A percentile compares a stretch with the other conserved stretches of the same genome.
Conservation (phyloP, 164 flowering plant species). For the Paratinospora sagittata region DNA sequence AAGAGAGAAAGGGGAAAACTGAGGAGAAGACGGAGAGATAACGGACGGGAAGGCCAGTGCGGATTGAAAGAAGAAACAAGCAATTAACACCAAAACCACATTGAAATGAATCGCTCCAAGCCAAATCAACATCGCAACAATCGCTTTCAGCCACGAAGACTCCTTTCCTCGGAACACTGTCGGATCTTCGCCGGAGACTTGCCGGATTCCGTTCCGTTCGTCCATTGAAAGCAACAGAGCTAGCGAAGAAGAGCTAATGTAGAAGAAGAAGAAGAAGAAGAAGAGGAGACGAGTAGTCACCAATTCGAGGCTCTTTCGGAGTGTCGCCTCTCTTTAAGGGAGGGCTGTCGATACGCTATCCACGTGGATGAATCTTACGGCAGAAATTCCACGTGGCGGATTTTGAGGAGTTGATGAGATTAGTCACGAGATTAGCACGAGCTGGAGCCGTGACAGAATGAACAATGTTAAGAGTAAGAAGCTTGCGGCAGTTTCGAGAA, state of each 20-base stretch:
- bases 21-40: background rate
- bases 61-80: constrained; percentile 49
- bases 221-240: too few relatives aligned
- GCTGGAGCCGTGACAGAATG: background rate
- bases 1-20: background rate
- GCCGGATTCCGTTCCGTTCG: too few relatives aligned
- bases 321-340: background rate
- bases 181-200: background rate
- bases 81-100: constrained; percentile 28
- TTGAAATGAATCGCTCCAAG: constrained; percentile 59
- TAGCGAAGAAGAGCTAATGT: too few relatives aligned
- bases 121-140: constrained; percentile 51
- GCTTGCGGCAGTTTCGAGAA: background rate
- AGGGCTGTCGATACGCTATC: background rate
- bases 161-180: constrained; percentile 31
- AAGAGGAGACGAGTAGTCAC: background rate
- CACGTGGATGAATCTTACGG: background rate
- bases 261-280: background rate
- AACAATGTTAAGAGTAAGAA: too few relatives aligned
- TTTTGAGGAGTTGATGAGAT: background rate
- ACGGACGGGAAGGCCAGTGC: constrained; percentile 42
- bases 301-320: background rate
- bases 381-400: background rate
- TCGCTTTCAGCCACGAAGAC: constrained; percentile 20
- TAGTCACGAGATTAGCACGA: background rate